Evolutionary conservation across 441 rosid genomes (phyloP), one percentile per base, ranked within the genome.

Genomic region (Erysimum pusillum): DNA sequence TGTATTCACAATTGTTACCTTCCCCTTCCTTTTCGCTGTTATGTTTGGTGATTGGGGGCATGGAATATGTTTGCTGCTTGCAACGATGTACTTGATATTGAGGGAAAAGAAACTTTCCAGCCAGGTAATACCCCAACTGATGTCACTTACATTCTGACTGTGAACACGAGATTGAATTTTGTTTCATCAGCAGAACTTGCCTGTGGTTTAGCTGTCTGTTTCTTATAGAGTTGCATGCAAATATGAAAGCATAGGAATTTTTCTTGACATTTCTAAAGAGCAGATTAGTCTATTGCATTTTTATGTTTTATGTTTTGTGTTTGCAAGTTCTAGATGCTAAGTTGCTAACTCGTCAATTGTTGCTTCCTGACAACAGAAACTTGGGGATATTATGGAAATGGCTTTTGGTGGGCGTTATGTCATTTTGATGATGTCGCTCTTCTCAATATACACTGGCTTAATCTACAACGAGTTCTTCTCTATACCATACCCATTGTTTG

Each of bases 11-110:
- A 73, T 96, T 35, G 77, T 92, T 63, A 93, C 99, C 35, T 96
- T 93, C 80, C 99, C 99, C 35, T 96, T 96, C 76, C 98, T 96
- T 74, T 96, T 96, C 63, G 99, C 99, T 57, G 92, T 93, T 80
- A 96, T 96, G 99, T 96, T 96, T 76, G 99, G 99, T 79, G 99
- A 96, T 69, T 96, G 98, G 99, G 98, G 99, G 5, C 99, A 93
- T 80, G 99, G 99, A 60, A 88, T 96, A 77, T 96, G 98, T 80
- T 74, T 93, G 80, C 82, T 96, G 44, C 92, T 96, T 80, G 92
- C 84, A 60, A 81, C 98, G 25, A 74, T 89, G 71, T 68, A 63
- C 83, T 85, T 88, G 72, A 71, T 96, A 56, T 20, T 85, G 74
- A 81, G 85, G 79, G 99, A 96, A 81, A 96, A 89, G 88, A 96